These are phyloP conservation scores for Phytophthora europaea DNA, from an alignment of 352 stramenopile species.

Conservation along the genomic window DNA sequence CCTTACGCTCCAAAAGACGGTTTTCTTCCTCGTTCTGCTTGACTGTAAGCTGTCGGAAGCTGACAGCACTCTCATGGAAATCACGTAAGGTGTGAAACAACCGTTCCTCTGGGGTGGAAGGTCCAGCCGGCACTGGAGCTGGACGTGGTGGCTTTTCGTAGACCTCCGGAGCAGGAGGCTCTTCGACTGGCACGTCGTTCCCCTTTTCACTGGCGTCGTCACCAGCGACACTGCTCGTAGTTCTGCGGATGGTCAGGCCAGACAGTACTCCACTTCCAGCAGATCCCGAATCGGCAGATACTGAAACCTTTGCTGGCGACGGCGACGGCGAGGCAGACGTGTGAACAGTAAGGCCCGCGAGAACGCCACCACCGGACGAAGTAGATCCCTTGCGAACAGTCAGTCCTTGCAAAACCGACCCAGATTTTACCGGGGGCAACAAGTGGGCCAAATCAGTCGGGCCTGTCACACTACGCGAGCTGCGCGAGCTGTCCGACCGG, in stretches of 20 bases:
- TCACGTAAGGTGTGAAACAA: constrained; percentile 76
- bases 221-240: constrained; percentile 25
- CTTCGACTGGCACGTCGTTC: constrained; percentile 22
- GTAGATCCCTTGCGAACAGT: constrained; percentile 58
- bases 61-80: constrained; percentile 78
- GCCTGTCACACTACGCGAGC: constrained; percentile 43
- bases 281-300: constrained; percentile 31
- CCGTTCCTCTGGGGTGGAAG: constrained; percentile 70
- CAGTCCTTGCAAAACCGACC: constrained; percentile 71
- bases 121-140: constrained; percentile 19
- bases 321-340: constrained; percentile 46
- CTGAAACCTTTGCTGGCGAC: constrained; percentile 34
- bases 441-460: constrained; percentile 76
- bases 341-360: constrained; percentile 80
- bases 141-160: constrained; percentile 38
- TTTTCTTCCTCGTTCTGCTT: constrained; percentile 86
- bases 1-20: constrained; percentile 73
- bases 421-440: constrained; percentile 61
- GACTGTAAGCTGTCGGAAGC: constrained; percentile 66
- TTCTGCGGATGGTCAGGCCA: constrained; percentile 58
- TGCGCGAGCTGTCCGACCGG: constrained; percentile 38
- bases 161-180: constrained; percentile 24
- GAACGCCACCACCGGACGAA: constrained; percentile 49
- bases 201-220: constrained; percentile 25
- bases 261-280: constrained; percentile 51